A percentile compares a stretch with the other conserved stretches of the same genome.
Conservation (phyloP, 2,329 filamentous ascomycete species). For the Colletotrichum liaoningense region DNA sequence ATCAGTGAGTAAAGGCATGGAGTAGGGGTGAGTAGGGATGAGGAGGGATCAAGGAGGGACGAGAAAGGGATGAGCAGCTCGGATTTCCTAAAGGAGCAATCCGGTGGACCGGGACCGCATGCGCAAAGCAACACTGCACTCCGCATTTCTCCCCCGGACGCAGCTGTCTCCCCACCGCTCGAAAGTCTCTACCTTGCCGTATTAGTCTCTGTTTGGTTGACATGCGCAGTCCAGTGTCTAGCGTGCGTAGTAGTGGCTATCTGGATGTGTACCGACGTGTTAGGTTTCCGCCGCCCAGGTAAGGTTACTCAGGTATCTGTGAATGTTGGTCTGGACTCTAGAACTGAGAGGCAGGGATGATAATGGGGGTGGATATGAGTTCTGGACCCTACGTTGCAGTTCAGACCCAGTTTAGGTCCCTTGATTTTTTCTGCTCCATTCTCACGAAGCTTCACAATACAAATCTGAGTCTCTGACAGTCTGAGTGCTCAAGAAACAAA, state of each 20-base stretch:
- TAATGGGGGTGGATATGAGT: not conserved
- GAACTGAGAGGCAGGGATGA: not conserved
- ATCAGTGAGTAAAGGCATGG: constrained; percentile 34
- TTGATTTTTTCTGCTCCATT: not conserved
- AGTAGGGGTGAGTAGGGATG: constrained; percentile 39
- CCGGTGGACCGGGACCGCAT: constrained; percentile 15
- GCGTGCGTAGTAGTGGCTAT: not conserved
- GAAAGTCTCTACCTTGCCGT: constrained; percentile 4
- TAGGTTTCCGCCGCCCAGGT: not conserved
- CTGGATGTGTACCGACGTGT: constrained; percentile 3
- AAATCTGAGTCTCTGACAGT: not conserved
- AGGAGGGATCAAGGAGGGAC: constrained; percentile 22
- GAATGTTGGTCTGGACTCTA: not conserved
- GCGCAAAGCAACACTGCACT: constrained; percentile 18
- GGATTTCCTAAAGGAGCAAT: constrained; percentile 29
- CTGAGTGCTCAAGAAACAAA: not conserved
- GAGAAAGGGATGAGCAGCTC: constrained; percentile 31
- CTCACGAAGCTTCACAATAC: not conserved
- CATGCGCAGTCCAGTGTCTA: not conserved
- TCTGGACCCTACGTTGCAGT: not conserved
- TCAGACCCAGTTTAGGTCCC: not conserved
- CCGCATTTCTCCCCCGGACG: constrained; percentile 27
- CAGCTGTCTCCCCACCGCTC: not conserved
- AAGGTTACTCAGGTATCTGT: not conserved
- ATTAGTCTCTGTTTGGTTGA: not conserved